These are phyloP conservation scores for Angomonas desouzai DNA, from an alignment of 208 protist genomes.

Conservation along the genomic window DNA sequence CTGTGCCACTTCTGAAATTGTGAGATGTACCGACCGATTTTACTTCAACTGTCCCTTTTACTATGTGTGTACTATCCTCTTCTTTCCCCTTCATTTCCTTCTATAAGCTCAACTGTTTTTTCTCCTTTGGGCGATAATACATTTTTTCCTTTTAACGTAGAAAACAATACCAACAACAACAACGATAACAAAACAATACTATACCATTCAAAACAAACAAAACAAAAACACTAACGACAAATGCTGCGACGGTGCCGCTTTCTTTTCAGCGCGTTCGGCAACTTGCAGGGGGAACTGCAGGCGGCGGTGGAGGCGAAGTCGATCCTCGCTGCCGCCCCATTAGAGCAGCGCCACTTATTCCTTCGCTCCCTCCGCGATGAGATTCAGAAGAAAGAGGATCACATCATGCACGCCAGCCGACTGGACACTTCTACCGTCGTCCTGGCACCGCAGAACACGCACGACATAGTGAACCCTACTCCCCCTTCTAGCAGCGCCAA, in stretches of 20 bases:
- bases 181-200: not conserved
- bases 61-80: too few species aligned
- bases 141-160: too few species aligned
- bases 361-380: constrained; percentile 33
- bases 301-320: constrained; percentile 36
- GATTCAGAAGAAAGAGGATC: constrained; percentile 21
- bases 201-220: too few species aligned
- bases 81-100: too few species aligned
- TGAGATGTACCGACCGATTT: too few species aligned
- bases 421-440: constrained; percentile 33
- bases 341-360: constrained; percentile 43
- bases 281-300: constrained; percentile 38
- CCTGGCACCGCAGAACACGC: not conserved
- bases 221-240: not conserved
- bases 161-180: too few species aligned
- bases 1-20: too few species aligned
- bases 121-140: too few species aligned
- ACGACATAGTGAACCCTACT: not conserved
- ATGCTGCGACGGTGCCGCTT: constrained; percentile 7
- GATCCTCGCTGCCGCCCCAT: constrained; percentile 25
- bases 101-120: too few species aligned
- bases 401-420: constrained; percentile 38
- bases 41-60: too few species aligned
- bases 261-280: constrained; percentile 1
- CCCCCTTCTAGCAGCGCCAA: not conserved